phyloP scores from a whole-genome alignment of 2,329 filamentous ascomycete species.

The Fusarium nurragi region DNA sequence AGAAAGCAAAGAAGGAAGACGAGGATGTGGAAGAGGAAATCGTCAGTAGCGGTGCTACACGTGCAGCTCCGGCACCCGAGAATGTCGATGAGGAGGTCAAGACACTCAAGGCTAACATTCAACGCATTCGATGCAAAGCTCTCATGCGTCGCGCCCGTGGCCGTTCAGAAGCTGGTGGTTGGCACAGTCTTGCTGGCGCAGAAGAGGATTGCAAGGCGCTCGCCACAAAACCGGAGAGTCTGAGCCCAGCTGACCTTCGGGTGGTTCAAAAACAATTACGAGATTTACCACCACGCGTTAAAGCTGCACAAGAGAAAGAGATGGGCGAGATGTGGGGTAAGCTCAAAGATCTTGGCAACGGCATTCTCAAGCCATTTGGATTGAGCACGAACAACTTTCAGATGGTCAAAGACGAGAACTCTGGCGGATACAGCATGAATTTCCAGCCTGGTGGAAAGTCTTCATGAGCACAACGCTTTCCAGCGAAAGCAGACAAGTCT shows the following conservation, averaged over 20 bases:
- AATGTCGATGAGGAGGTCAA: constrained; percentile 30
- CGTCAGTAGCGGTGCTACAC: constrained; percentile 65
- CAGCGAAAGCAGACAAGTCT: neutral
- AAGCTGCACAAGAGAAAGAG: constrained; percentile 84
- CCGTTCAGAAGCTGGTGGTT: constrained; percentile 75
- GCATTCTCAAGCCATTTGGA: constrained; percentile 91
- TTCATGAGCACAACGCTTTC: neutral
- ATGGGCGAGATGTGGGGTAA: constrained; percentile 98
- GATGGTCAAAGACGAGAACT: constrained; percentile 88
- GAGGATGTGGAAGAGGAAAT: constrained; percentile 65
- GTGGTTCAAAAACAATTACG: constrained; percentile 73
- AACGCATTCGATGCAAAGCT: constrained; percentile 82
- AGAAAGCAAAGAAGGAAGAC: constrained; percentile 50
- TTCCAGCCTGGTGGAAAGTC: constrained; percentile 60
- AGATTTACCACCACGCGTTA: constrained; percentile 72
- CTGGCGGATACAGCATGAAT: constrained; percentile 94
- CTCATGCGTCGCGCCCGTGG: constrained; percentile 82
- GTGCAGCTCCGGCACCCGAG: constrained; percentile 54
- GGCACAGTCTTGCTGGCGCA: constrained; percentile 82
- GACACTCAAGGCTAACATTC: constrained; percentile 66
- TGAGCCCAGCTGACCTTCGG: constrained; percentile 72
- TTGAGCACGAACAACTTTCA: constrained; percentile 94
- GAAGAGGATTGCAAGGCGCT: constrained; percentile 81
- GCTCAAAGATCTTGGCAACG: constrained; percentile 90
- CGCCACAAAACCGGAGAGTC: constrained; percentile 57